Evolutionary conservation across 306 rosid species (phyloP).

Genomic region (Comarum palustre): DNA sequence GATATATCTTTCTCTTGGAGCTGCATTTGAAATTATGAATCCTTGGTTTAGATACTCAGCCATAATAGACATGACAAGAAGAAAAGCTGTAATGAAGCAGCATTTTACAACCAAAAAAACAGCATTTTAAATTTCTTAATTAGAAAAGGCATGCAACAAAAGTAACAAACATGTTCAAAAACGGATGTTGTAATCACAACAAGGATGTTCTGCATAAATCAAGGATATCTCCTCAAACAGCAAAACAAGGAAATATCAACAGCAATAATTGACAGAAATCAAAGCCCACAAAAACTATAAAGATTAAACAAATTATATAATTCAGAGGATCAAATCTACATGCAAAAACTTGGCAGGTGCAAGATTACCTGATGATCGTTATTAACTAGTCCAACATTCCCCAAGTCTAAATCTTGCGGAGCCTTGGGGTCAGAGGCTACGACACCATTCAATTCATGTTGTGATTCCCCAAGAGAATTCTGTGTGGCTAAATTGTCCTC

Average conservation of each 20-base stretch:
- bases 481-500: constrained; percentile 28
- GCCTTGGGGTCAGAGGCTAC: constrained; percentile 33
- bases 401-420: constrained; percentile 32
- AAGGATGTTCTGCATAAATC: background rate
- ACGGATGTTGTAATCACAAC: background rate
- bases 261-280: background rate
- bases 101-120: no score
- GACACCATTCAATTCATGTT: constrained; percentile 31
- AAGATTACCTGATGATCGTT: constrained; percentile 38
- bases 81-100: background rate
- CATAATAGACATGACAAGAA: background rate
- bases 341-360: background rate
- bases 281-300: background rate
- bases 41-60: constrained; percentile 7
- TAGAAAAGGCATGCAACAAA: background rate
- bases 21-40: constrained; percentile 34
- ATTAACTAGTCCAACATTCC: constrained; percentile 33
- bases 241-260: background rate
- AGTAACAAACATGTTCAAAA: background rate
- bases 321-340: background rate
- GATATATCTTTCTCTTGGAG: constrained; percentile 7
- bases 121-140: background rate
- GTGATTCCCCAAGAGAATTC: constrained; percentile 26
- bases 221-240: background rate
- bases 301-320: background rate